Conservation (phyloP, 768 basidiomycete species). For the Boletus patriciae region DNA sequence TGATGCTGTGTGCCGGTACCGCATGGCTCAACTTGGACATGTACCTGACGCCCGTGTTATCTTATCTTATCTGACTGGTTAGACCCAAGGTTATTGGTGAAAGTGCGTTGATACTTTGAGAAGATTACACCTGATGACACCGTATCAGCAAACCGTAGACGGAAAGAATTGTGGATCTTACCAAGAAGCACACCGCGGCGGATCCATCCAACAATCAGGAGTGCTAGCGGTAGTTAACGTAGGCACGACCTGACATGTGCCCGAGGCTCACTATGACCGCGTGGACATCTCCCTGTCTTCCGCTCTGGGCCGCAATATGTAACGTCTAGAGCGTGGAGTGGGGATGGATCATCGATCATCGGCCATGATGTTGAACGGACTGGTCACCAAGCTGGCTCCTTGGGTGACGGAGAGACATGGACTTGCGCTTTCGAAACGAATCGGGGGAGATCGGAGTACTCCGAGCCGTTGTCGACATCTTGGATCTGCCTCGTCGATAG, state of each 20-base stretch:
- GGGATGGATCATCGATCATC: background rate
- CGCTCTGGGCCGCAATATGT: no score
- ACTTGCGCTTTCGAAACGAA: background rate
- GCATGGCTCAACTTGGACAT: constrained; percentile 5
- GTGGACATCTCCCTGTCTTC: background rate
- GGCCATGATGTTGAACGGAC: background rate
- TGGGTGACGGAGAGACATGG: background rate
- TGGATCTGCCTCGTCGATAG: background rate
- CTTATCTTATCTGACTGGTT: constrained; percentile 26
- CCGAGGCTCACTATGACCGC: background rate
- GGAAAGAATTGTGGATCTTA: background rate
- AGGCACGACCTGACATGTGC: background rate
- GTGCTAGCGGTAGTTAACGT: background rate
- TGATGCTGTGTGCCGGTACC: constrained; percentile 22
- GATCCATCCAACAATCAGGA: background rate
- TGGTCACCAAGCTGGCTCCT: background rate
- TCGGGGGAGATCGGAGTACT: background rate
- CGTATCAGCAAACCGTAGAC: background rate
- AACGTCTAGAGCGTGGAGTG: background rate
- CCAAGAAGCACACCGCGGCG: background rate
- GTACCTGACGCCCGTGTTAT: constrained; percentile 1
- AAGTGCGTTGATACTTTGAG: background rate
- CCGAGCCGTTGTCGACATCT: background rate
- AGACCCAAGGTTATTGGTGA: background rate
- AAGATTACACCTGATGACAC: background rate